Percentiles rank a stretch among this genome's conserved stretches.
Conservation (phyloP, 208 protist species). For the Acanthamoeba lenticulata region DNA sequence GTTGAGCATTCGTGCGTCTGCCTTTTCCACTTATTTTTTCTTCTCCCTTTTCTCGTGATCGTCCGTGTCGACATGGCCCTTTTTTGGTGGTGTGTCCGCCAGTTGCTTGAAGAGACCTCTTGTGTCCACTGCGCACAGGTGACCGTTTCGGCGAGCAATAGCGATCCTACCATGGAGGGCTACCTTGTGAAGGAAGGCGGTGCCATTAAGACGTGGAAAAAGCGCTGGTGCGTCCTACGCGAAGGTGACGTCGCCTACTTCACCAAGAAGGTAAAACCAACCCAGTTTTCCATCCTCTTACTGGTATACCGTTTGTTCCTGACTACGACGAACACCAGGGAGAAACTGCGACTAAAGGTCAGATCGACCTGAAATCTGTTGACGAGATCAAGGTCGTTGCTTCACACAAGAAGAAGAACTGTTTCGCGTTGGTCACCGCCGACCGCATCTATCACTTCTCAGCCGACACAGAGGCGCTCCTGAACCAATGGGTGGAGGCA, state of each 20-base stretch:
- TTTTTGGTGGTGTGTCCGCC: too few relatives aligned
- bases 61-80: too few relatives aligned
- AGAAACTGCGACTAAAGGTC: neutral
- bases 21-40: too few relatives aligned
- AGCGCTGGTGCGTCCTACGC: slow-evolving; percentile 8
- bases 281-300: neutral
- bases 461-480: neutral
- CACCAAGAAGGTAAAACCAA: neutral
- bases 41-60: too few relatives aligned
- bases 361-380: neutral
- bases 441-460: slow-evolving; percentile 26
- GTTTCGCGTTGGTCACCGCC: neutral
- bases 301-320: neutral
- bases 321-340: too few relatives aligned
- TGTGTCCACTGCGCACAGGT: neutral
- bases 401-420: slow-evolving; percentile 4
- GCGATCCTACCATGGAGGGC: neutral
- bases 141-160: neutral
- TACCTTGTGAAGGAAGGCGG: slow-evolving; percentile 10
- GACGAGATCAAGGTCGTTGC: neutral
- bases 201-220: slow-evolving; percentile 26
- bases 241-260: neutral
- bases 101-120: too few relatives aligned
- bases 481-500: neutral
- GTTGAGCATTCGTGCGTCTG: too few relatives aligned